Evolutionary conservation across 139 green algal species (phyloP), one percentile per base, ranked within the genome.

Genomic region (Prasinococcaceae sp.): DNA sequence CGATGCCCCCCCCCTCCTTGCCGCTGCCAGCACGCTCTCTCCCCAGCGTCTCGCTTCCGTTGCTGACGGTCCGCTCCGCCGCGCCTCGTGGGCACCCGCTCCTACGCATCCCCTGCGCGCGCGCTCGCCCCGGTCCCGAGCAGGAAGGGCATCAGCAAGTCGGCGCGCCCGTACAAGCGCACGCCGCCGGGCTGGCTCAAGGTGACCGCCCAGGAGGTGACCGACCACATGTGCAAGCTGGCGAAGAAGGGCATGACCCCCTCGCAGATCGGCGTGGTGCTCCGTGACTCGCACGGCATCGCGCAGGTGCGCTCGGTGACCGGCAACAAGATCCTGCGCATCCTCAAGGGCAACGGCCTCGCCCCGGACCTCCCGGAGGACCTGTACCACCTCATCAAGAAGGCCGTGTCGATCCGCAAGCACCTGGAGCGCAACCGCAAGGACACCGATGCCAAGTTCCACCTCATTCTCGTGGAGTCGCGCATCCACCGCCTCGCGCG

Each of bases 321-420:
- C 25, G 79, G 83, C 61, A 85, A 55, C 77, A 96, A 98, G 76
- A 78, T 97, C 26, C 80, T 98, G 60, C 79, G 90, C 50, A 95
- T 98, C 72, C 75, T 98, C n/a, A 94, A 93, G 79, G 80, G 61
- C 37, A 55, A 76, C 19, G 73, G 90, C 37, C 75, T 97, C 39
- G 90, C 79, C 14, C 88, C 92, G 28, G 88, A 96, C 67, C 83
- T 99, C 49, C 92, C 90, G 12, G 92, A 96, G 77, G 92, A 99
- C 70, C 75, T 97, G 53, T 99, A 97, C 78, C 79, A 83, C 77
- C 58, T 99, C 30, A 98, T 98, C 80, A 99, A 99, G 81, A 98
- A 99, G 81, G 82, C 83, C 12, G 68, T 79, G 35, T 78, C 78
- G 54, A 89, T 97, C 67, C 78, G 90, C 58, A 96, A 99, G 88